Base-by-base conservation (phyloP, 2,329 filamentous ascomycete species). In the Bisporella sp. region DNA sequence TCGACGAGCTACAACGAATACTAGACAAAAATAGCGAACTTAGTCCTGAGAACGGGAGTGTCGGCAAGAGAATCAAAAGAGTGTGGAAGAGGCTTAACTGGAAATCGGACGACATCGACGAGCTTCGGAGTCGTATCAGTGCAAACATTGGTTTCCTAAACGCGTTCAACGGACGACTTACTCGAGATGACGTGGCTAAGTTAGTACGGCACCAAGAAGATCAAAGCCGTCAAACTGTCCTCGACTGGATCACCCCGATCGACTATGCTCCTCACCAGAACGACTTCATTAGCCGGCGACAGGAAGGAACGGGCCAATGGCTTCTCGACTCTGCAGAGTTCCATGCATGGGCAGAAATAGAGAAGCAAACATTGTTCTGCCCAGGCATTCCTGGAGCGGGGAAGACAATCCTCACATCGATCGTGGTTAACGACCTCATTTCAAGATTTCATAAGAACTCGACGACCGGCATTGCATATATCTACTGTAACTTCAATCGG, bases 361-460 rank as follows among this genome's bases (percentile, higher is more conserved):
- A 29, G 4, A 28, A 44, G n/a, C 41, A 44, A 29, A 44, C 13
- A 11, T n/a, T 44, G 41, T 44, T 6, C 28, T 44, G 41, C n/a
- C 41, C 41, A 29, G 41, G 41, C 7, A 37, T 37, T 37, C 33
- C 33, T n/a, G 33, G 33, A n/a, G 33, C 72, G 0, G 73, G 73
- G 1, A 78, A 77, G 57, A 76, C 72, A 0, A 71, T 75, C 4
- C 47, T 73, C 0, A 59, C 70, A 0, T 68, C 72, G n/a, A 66
- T 69, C 11, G 66, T 73, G 0, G 56, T 77, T 0, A 63, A 76
- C 2, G 6, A 74, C 28, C 60, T 78, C 1, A 7, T 12, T 4
- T 45, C 28, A 1, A 33, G 30, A 2, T 66, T 63, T 41, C 8
- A n/a, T n/a, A 50, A 0, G n/a, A 37, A 37, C 33, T 7, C 33